phyloP scores from a whole-genome alignment of 345 rosid genomes.

The Citropsis articulata region DNA sequence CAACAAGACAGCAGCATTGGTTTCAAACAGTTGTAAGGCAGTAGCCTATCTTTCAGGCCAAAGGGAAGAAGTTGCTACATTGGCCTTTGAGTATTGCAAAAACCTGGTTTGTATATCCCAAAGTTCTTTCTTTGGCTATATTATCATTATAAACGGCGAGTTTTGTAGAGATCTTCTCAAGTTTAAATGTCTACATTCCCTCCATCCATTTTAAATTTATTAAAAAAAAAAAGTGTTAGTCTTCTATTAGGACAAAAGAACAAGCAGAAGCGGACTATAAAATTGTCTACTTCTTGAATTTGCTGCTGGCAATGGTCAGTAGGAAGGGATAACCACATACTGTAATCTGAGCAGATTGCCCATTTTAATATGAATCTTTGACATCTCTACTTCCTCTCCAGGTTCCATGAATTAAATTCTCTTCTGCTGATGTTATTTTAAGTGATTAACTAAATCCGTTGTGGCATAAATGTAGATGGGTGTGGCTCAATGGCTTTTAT shows the following conservation, averaged over 20 bases:
- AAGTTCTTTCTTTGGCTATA: not conserved
- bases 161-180: not conserved
- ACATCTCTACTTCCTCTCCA: not conserved
- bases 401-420: not conserved
- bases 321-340: not conserved
- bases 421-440: not conserved
- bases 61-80: conserved; percentile 65
- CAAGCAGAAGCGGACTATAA: not conserved
- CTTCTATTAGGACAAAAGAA: no score
- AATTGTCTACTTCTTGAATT: not conserved
- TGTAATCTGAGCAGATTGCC: not conserved
- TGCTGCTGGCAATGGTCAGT: not conserved
- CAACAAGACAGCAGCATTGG: conserved; percentile 80
- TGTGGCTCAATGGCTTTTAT: not conserved
- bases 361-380: not conserved
- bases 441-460: not conserved
- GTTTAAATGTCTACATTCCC: not conserved
- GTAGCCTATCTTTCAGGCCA: conserved; percentile 86
- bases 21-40: conserved; percentile 89
- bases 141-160: not conserved
- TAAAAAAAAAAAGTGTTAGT: not conserved
- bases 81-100: conserved; percentile 85
- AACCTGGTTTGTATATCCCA: conserved; percentile 65
- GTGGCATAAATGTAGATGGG: not conserved
- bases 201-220: not conserved